phyloP scores from a whole-genome alignment of 176 grass and related monocot species.

The Neostapfia colusana region DNA sequence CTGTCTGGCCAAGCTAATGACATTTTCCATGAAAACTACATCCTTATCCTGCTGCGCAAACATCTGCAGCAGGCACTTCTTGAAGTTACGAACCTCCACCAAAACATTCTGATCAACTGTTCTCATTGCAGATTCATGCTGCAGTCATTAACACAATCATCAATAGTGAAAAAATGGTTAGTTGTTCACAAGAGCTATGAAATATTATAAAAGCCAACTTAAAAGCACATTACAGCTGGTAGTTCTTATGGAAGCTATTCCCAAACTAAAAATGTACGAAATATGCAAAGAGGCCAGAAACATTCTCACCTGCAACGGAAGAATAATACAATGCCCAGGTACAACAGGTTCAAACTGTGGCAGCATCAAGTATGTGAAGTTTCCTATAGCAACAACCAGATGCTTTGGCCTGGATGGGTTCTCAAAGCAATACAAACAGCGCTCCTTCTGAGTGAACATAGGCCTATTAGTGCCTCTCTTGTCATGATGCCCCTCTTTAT shows the following conservation, averaged over 20 bases:
- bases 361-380: conserved; percentile 94
- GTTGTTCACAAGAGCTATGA: not conserved
- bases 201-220: not conserved
- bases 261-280: not conserved
- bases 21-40: conserved; percentile 85
- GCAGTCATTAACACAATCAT: conserved; percentile 31
- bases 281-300: conserved; percentile 4
- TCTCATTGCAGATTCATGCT: conserved; percentile 87
- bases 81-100: conserved; percentile 97
- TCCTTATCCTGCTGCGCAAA: conserved; percentile 78
- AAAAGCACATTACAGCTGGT: conserved; percentile 1
- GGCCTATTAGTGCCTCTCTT: conserved; percentile 38
- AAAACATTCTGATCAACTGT: conserved; percentile 78
- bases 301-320: conserved; percentile 80
- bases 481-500: conserved; percentile 42
- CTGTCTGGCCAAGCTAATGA: conserved; percentile 65
- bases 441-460: conserved; percentile 78
- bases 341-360: conserved; percentile 78
- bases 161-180: conserved; percentile 20
- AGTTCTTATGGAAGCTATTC: conserved; percentile 15
- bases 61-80: conserved; percentile 91
- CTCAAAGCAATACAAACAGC: conserved; percentile 90
- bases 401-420: conserved; percentile 95
- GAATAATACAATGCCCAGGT: conserved; percentile 81
- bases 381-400: conserved; percentile 87